Evolutionary conservation across 2,329 filamentous ascomycete genomes (phyloP), one percentile per base, ranked within the genome.

Genomic region (Colletotrichum aenigma): DNA sequence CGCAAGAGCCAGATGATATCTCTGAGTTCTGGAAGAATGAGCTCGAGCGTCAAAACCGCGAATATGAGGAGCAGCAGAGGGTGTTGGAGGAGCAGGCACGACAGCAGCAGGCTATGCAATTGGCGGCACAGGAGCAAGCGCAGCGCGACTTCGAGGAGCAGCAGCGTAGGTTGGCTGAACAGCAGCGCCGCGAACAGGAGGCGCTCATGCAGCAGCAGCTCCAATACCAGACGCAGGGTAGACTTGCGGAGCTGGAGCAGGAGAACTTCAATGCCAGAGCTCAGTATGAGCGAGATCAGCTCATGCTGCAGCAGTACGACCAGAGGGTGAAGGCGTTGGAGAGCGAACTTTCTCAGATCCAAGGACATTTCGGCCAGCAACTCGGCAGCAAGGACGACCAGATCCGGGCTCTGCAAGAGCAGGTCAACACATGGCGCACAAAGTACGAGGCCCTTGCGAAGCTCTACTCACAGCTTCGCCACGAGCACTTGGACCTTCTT

Each of bases 1-100:
- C 91, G 0, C 93, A 96, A 6, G 97, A 98, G 80, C 96, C 96
- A 1, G 96, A 97, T 81, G 95, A 98, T 65, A 98, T 99, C 82
- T 95, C 95, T 68, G 97, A 99, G 81, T 99, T 99, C 85, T 99
- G 97, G 97, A 97, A 97, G 86, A 95, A 92, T 79, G 96, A 98
- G 84, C 91, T 98, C 77, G 94, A 94, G 78, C 91, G 96, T 38
- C 96, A 98, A 84, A 97, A 98, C 83, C 93, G 96, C 79, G 96
- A 98, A 83, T 99, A 97, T 81, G 97, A 97, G 82, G 95, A 96
- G 62, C 96, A 99, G 85, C 97, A 99, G 86, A 91, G 93, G 48
- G 93, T 97, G 18, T 86, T 99, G 61, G 94, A 97, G 81, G 94
- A 96, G 79, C 95, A 96, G 78, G 96, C 96, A 87, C 93, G 96